Conservation (phyloP, 2,329 filamentous ascomycete genomes). For the Tolypocladium tropicale region DNA sequence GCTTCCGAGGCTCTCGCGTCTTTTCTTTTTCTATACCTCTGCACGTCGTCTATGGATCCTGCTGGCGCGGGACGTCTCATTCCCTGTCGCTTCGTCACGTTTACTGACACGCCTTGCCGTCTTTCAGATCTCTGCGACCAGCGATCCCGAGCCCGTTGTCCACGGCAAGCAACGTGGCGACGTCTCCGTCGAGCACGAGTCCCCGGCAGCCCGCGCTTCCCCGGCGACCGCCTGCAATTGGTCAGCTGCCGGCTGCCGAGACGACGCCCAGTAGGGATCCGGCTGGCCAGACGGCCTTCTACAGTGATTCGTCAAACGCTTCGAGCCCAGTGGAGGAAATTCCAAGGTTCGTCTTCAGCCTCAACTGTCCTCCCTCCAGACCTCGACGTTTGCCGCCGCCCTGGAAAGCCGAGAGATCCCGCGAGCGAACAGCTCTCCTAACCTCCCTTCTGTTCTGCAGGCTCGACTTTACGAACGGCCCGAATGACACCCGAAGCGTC, state of each 20-base stretch:
- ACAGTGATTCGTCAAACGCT: conserved; percentile 25
- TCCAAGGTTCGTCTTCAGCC: conserved; percentile 19
- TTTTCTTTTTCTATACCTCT: neutral
- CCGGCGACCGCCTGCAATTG: conserved; percentile 14
- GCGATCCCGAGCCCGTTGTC: conserved; percentile 40
- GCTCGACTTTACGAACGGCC: conserved; percentile 13
- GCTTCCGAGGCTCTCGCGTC: neutral
- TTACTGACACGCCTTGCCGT: neutral
- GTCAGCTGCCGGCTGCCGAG: conserved; percentile 3
- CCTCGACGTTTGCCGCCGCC: neutral
- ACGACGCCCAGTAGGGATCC: conserved; percentile 1
- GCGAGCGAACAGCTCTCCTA: neutral
- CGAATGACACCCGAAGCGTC: conserved; percentile 41
- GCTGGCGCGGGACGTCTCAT: neutral
- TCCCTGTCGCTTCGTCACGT: neutral
- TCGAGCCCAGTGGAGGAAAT: conserved; percentile 20
- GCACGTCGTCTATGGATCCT: neutral
- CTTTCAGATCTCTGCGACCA: conserved; percentile 35
- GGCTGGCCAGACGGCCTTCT: conserved; percentile 20
- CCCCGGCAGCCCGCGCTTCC: conserved; percentile 16
- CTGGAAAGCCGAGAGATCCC: neutral
- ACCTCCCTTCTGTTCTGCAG: conserved; percentile 9
- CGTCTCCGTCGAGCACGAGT: conserved; percentile 31
- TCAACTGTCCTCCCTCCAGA: too few species aligned
- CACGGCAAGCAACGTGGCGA: conserved; percentile 30